Base-by-base conservation (phyloP, 2,329 filamentous ascomycete species). In the Apiospora koreana region DNA sequence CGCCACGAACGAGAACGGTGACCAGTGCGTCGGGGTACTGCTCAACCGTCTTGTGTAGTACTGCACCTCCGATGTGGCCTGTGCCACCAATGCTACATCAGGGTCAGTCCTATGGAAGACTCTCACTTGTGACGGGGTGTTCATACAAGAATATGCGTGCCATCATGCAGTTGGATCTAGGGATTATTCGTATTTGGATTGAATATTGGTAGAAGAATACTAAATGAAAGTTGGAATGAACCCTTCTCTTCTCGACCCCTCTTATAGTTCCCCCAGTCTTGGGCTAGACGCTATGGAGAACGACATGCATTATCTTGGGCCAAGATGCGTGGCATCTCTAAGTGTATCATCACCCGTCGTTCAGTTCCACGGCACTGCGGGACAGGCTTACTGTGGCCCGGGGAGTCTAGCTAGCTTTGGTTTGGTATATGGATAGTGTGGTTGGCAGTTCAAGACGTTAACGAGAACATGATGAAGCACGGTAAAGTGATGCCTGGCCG, bases 31-130 rank as follows among this genome's bases (percentile, higher is more conserved):
- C 50, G 14, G 72, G 64, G 23, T 71, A 38, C 25, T 70, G 68
- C 50, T 71, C 48, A 8, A 71, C 54, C 14, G 72, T 41, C 45
- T 70, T 71, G 38, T 75, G 68, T 14, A 75, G 70, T 10, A 75
- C 69, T 14, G 72, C 71, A 64, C 72, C 73, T 16, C 73, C 73
- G 16, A 75, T 64, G 42, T 75, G 73, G 66, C 73, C 73, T 9
- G 72, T 75, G 18, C 25, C 71, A 35, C 71, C 71, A n/a, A 81
- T 46, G 10, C 71, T 72, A n/a, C 28, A 16, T n/a, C 10, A 12
- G 10, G 14, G 18, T 48, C 21, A 68, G 66, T 25, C 21, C 8
- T 23, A 18, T 43, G 3, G 38, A 41, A 16, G 14, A 16, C 10
- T n/a, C 35, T 16, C 14, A 31, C 25, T 8, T 14, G 35, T 2